These are phyloP conservation scores for Amborella trichopoda DNA, from an alignment of 164 flowering plant species.

Conservation along the genomic window DNA sequence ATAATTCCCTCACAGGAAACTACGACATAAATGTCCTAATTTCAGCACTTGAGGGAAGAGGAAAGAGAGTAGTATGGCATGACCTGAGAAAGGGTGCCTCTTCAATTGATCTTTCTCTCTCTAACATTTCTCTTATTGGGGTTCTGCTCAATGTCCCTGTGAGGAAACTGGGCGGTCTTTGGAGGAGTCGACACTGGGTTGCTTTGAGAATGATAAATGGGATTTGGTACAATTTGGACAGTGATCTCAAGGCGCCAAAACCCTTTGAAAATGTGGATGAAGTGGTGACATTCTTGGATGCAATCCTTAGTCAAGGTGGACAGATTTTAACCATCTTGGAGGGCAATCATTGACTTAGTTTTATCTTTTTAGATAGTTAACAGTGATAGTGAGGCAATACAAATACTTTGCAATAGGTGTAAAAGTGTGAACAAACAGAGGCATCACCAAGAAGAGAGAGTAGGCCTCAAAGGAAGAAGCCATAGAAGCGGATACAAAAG, in stretches of 20 bases:
- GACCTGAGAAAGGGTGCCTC: conserved; percentile 64
- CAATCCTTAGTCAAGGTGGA: conserved; percentile 34
- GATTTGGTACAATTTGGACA: conserved; percentile 92
- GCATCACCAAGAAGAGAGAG: too few species aligned
- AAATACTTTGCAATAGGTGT: too few species aligned
- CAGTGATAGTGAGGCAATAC: too few species aligned
- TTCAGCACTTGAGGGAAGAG: conserved; percentile 67
- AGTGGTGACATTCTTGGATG: conserved; percentile 51
- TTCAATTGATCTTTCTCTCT: conserved; percentile 39
- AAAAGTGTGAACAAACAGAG: too few species aligned
- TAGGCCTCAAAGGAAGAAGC: too few species aligned
- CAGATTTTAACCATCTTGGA: conserved; percentile 67
- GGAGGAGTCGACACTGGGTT: conserved; percentile 87
- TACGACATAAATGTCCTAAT: conserved; percentile 85
- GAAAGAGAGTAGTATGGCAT: conserved; percentile 83
- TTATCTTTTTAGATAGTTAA: too few species aligned
- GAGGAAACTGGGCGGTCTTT: conserved; percentile 55
- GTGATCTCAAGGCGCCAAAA: conserved; percentile 55
- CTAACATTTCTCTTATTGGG: conserved; percentile 51
- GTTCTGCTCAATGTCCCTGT: conserved; percentile 68
- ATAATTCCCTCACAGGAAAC: conserved; percentile 73
- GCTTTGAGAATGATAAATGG: conserved; percentile 50
- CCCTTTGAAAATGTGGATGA: conserved; percentile 35
- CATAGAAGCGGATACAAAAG: too few species aligned
- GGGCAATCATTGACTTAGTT: conserved; percentile 12